phyloP scores from a whole-genome alignment of 208 protist genomes.

The Tetramitus jugosus region DNA sequence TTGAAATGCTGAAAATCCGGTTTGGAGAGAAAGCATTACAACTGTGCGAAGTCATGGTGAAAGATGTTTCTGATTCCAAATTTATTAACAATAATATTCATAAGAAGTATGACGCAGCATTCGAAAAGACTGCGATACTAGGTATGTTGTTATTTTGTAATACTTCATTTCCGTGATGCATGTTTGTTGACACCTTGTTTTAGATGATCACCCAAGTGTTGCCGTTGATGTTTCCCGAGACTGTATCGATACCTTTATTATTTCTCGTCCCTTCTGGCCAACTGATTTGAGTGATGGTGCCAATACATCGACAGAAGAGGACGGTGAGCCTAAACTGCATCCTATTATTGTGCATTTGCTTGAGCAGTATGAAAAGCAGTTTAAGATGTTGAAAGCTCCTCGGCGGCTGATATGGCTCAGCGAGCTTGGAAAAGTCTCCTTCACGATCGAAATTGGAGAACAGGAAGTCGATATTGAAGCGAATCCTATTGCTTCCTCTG shows the following conservation, averaged over 20 bases:
- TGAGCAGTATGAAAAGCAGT: not conserved
- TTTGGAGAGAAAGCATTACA: constrained; percentile 45
- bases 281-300: too few species aligned
- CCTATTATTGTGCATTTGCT: constrained; percentile 6
- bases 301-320: too few species aligned
- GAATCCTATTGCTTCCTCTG: not conserved
- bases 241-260: not conserved
- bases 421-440: not conserved
- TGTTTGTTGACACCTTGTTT: not conserved
- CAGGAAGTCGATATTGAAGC: not conserved
- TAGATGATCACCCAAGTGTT: not conserved
- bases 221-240: not conserved
- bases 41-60: constrained; percentile 53
- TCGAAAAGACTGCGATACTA: not conserved
- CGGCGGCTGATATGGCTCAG: not conserved
- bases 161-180: not conserved
- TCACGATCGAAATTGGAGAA: not conserved
- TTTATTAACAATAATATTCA: constrained; percentile 37
- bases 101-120: too few species aligned
- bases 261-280: not conserved
- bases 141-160: not conserved
- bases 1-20: constrained; percentile 49
- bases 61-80: constrained; percentile 52
- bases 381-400: constrained; percentile 2
- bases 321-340: not conserved